Percentiles rank a stretch among this genome's conserved stretches.
These are phyloP conservation scores for Podaxis sp. DNA, from an alignment of 768 basidiomycete genomes.

Conservation along the genomic window DNA sequence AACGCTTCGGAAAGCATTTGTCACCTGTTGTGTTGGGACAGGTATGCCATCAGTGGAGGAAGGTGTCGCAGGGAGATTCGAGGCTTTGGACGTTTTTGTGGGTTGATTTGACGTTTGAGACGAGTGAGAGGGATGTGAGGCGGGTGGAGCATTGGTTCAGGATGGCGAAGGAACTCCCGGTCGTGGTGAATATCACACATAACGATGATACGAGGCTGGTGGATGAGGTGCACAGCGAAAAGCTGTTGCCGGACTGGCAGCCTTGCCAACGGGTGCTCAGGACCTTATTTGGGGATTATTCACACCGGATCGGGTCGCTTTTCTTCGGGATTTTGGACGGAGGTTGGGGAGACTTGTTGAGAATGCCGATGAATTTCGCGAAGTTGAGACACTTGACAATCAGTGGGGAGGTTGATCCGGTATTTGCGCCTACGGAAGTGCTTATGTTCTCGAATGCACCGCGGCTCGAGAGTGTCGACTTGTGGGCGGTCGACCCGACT, in stretches of 20 bases:
- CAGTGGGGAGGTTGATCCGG: constrained; percentile 8
- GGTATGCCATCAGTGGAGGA: constrained; percentile 9
- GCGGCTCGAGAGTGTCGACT: constrained; percentile 4
- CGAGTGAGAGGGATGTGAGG: constrained; percentile 2
- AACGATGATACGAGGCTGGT: constrained; percentile 10
- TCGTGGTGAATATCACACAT: constrained; percentile 8
- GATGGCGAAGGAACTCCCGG: constrained; percentile 5
- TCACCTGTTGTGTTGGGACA: constrained; percentile 8
- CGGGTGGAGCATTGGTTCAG: constrained; percentile 10
- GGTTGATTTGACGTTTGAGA: constrained; percentile 10
- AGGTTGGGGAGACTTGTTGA: constrained; percentile 11
- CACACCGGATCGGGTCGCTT: constrained; percentile 1
- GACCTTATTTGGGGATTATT: constrained; percentile 1
- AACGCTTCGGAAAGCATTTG: constrained; percentile 7
- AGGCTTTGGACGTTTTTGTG: constrained; percentile 13
- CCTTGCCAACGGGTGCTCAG: constrained; percentile 7
- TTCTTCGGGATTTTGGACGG: constrained; percentile 12
- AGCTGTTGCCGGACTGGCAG: constrained; percentile 12
- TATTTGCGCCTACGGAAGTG: constrained; percentile 5
- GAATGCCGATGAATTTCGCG: constrained; percentile 3
- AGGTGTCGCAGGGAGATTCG: constrained; percentile 1
- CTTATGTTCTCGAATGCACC: constrained; percentile 6
- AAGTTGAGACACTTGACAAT: constrained; percentile 4
- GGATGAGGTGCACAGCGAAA: constrained; percentile 11
- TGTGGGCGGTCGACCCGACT: constrained; percentile 9